A percentile compares a stretch with the other conserved stretches of the same genome.
These are phyloP conservation scores for Pterocarpus macrocarpus DNA, from an alignment of 306 rosid genomes.

Conservation along the genomic window DNA sequence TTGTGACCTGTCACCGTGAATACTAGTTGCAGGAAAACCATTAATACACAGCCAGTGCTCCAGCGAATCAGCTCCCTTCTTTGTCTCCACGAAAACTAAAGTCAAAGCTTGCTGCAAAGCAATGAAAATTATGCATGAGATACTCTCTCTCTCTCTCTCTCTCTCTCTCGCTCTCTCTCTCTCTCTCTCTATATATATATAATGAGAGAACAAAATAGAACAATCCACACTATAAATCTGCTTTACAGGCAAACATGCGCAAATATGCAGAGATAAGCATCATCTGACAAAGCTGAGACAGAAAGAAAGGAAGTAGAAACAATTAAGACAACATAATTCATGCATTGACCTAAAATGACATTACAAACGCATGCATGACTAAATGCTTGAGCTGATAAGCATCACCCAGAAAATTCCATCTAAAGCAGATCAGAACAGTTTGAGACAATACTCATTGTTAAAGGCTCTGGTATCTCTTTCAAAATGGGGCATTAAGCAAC, in stretches of 20 bases:
- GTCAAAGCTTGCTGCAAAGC: conserved; percentile 82
- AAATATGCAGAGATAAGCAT: not conserved
- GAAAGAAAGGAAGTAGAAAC: not conserved
- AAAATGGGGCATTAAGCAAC: not conserved
- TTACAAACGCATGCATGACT: not conserved
- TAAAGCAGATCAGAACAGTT: not conserved
- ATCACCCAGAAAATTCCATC: not conserved
- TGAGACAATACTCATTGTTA: not conserved
- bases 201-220: not conserved
- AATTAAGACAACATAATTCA: not conserved
- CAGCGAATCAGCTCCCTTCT: conserved; percentile 92
- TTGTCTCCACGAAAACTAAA: conserved; percentile 93
- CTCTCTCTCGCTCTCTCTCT: not conserved
- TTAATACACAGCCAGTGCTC: conserved; percentile 78
- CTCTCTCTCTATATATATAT: too few relatives aligned
- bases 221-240: not conserved
- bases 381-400: not conserved
- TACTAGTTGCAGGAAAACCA: conserved; percentile 92
- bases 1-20: conserved; percentile 87
- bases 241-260: not conserved
- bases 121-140: conserved; percentile 1
- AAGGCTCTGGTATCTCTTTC: not conserved
- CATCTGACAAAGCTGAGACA: not conserved
- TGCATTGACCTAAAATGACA: not conserved
- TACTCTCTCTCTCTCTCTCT: not conserved